These are phyloP conservation scores for Fraxinus xanthoxyloides DNA, from an alignment of 305 asterid genomes.

Conservation along the genomic window DNA sequence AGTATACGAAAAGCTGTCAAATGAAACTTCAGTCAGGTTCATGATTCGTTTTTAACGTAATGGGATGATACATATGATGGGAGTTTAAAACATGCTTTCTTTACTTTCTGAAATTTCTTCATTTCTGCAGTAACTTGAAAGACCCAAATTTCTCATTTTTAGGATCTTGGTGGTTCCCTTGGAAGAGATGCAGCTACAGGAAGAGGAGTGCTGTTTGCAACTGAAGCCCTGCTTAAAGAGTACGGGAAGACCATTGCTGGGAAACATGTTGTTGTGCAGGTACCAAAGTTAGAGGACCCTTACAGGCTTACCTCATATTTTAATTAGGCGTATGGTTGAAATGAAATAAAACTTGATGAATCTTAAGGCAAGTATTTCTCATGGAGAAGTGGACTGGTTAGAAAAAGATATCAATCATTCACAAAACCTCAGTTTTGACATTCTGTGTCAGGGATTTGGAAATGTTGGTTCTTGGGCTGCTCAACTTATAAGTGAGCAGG, in stretches of 20 bases:
- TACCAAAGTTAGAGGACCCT: neutral
- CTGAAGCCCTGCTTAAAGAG: slow-evolving; percentile 75
- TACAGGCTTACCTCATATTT: neutral
- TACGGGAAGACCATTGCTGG: slow-evolving; percentile 68
- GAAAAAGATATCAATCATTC: neutral
- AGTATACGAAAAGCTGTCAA: slow-evolving; percentile 17
- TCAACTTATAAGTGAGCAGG: slow-evolving; percentile 58
- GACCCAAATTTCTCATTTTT: neutral
- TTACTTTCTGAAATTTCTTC: neutral
- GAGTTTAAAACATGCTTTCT: neutral
- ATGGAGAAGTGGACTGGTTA: neutral
- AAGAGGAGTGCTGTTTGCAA: slow-evolving; percentile 73
- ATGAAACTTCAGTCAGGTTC: neutral
- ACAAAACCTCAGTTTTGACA: neutral
- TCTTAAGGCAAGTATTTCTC: neutral
- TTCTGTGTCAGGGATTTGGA: slow-evolving; percentile 65
- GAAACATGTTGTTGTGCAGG: slow-evolving; percentile 70
- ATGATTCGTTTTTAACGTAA: neutral
- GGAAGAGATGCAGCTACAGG: slow-evolving; percentile 97
- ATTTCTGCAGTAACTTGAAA: neutral
- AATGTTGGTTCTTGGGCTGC: slow-evolving; percentile 98
- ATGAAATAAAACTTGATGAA: neutral
- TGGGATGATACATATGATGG: neutral
- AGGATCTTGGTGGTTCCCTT: slow-evolving; percentile 92
- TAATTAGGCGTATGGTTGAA: neutral